Percentiles rank a stretch among this genome's conserved stretches.
phyloP scores from a whole-genome alignment of 768 basidiomycete genomes.

The Russula olivacea region DNA sequence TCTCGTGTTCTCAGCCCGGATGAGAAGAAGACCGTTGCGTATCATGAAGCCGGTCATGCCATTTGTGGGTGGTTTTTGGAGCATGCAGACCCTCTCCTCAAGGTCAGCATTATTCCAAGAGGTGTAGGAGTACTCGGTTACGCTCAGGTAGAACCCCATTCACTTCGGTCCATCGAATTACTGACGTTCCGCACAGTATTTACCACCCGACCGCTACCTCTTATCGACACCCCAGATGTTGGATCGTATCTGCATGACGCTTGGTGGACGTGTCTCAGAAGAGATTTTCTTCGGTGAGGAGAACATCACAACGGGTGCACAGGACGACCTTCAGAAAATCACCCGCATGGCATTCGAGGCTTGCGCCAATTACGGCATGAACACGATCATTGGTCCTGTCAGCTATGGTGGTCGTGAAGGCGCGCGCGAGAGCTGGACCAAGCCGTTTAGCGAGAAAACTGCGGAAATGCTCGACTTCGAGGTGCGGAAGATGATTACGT shows the following conservation, averaged over 20 bases:
- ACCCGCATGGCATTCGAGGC: conserved; percentile 97
- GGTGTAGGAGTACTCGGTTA: conserved; percentile 95
- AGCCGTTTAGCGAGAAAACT: conserved; percentile 97
- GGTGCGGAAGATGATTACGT: conserved; percentile 95
- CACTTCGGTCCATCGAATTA: not conserved
- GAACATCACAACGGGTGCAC: conserved; percentile 96
- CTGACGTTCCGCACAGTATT: conserved; percentile 49
- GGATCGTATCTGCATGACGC: conserved; percentile 97
- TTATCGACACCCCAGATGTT: conserved; percentile 91
- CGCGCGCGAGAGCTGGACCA: conserved; percentile 84
- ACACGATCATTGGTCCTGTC: conserved; percentile 87
- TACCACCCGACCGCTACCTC: conserved; percentile 93
- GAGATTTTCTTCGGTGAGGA: conserved; percentile 93
- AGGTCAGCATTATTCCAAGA: conserved; percentile 97
- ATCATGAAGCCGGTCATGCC: conserved; percentile 98
- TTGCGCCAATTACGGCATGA: conserved; percentile 97
- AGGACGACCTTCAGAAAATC: conserved; percentile 97
- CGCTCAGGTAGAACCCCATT: conserved; percentile 58
- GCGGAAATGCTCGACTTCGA: conserved; percentile 87
- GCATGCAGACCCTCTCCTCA: conserved; percentile 92
- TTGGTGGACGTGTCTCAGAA: conserved; percentile 96
- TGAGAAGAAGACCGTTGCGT: conserved; percentile 98
- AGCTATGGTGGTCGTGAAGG: conserved; percentile 90
- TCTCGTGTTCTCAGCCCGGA: conserved; percentile 86
- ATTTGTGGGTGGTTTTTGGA: conserved; percentile 98